phyloP scores from a whole-genome alignment of 768 basidiomycete species.

The Serpula lacrymans region DNA sequence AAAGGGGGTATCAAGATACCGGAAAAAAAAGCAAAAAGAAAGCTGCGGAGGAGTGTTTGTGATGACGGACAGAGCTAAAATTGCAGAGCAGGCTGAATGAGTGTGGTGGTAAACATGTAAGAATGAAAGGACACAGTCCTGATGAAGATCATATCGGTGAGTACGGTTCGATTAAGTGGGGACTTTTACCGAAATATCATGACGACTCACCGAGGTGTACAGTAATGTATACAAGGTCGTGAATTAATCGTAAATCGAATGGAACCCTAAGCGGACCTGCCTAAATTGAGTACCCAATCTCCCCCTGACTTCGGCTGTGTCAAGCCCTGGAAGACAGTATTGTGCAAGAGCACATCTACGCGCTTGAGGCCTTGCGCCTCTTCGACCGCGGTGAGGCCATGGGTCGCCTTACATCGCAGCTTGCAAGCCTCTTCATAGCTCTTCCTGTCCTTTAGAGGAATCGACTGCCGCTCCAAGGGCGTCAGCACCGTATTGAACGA shows the following conservation, averaged over 20 bases:
- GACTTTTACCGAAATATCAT: no score
- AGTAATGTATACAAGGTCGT: conserved; percentile 1
- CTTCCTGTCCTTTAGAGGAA: conserved; percentile 17
- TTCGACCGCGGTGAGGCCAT: conserved; percentile 38
- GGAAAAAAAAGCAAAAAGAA: background rate
- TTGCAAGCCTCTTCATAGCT: conserved; percentile 41
- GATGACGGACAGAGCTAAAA: background rate
- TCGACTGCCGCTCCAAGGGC: conserved; percentile 36
- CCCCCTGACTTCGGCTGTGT: conserved; percentile 32
- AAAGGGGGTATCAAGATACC: background rate
- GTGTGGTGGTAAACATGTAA: background rate
- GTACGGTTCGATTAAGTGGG: background rate
- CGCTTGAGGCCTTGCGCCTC: conserved; percentile 49
- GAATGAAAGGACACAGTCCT: conserved; percentile 6
- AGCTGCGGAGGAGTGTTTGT: conserved; percentile 1
- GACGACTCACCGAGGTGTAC: conserved; percentile 1
- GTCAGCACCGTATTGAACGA: conserved; percentile 44
- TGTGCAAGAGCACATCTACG: conserved; percentile 52
- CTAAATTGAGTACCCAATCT: conserved; percentile 35
- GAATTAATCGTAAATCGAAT: conserved; percentile 1
- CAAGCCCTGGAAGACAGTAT: conserved; percentile 52
- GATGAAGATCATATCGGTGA: background rate
- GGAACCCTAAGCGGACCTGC: conserved; percentile 7
- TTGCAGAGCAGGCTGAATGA: background rate
- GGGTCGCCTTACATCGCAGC: conserved; percentile 43